Base-by-base conservation (phyloP, 1,284 basidiomycete genomes). In the Ceratobasidium sp. region DNA sequence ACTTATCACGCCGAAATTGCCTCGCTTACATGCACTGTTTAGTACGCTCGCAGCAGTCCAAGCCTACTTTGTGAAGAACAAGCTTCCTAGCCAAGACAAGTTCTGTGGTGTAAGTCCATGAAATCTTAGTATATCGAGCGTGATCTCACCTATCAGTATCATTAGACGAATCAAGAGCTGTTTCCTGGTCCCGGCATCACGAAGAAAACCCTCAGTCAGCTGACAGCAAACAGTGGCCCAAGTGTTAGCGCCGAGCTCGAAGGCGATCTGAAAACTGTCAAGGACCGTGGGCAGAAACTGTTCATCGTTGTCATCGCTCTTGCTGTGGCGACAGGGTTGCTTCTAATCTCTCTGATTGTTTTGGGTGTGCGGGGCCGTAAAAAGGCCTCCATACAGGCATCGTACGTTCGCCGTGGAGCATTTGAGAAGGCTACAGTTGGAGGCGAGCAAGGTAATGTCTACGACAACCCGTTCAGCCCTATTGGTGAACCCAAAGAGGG, bases 271-370 rank as follows among this genome's bases (percentile, higher is more conserved):
- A n/a, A n/a, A n/a, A n/a, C n/a, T n/a, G n/a, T n/a, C n/a, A n/a
- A n/a, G n/a, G n/a, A n/a, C n/a, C 42, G 42, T 3, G 56, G 56
- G 7, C n/a, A n/a, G n/a, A n/a, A 31, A 31, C 55, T 58, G 25
- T 58, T 58, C 15, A 58, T 58, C 27, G 55, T 42, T 13, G 55
- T 58, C 25, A 38, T 58, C 22, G 55, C 55, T 13, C 40, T 58
- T 29, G 55, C 31, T 12, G 38, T 8, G n/a, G 54, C 54, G 2
- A 22, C 54, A 2, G 54, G 54, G 12, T 7, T 56, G 13, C n/a
- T 56, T 10, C 20, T 56, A n/a, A 27, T 56, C 20, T 40, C 35
- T 3, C 34, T 56, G 34, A 32, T 56, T 10, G 35, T 5, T 12
- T 56, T 40, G 22, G 38, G 54, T 56, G 2, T 56, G 22, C 52